Evolutionary conservation across 2,329 filamentous ascomycete genomes (phyloP).

Genomic region (Huntiella decipiens): DNA sequence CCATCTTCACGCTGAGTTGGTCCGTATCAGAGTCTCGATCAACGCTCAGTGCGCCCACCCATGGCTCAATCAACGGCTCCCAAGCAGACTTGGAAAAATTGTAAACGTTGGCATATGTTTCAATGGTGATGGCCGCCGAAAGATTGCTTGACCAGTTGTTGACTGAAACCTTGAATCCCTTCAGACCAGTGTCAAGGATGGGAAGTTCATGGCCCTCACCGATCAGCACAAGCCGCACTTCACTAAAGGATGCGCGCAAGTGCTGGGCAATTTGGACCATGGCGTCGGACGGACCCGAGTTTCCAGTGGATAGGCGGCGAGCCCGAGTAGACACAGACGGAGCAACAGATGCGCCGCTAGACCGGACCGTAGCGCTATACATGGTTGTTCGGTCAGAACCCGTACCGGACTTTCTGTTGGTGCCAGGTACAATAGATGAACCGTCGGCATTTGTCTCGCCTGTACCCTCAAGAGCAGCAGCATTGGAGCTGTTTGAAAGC

Average conservation of each 20-base stretch:
- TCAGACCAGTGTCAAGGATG: constrained; percentile 82
- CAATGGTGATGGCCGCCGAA: constrained; percentile 73
- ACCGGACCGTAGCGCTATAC: neutral
- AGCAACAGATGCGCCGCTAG: neutral
- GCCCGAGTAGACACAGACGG: neutral
- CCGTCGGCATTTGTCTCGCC: constrained; percentile 34
- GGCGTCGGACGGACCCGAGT: neutral
- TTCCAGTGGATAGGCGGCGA: neutral
- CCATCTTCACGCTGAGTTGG: constrained; percentile 62
- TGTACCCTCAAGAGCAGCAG: constrained; percentile 22
- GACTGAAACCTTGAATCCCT: constrained; percentile 68
- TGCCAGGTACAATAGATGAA: constrained; percentile 31
- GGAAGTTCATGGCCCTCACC: constrained; percentile 91
- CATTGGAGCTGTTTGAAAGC: constrained; percentile 41
- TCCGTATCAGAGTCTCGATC: constrained; percentile 59
- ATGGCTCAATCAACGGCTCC: constrained; percentile 92
- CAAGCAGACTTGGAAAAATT: constrained; percentile 98
- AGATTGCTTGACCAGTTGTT: constrained; percentile 82
- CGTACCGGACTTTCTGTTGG: neutral
- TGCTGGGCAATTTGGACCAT: constrained; percentile 32
- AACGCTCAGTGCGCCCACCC: constrained; percentile 84
- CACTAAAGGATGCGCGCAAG: constrained; percentile 68
- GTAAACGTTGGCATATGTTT: constrained; percentile 91
- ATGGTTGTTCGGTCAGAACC: neutral
- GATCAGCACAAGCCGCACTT: constrained; percentile 80